Base-by-base conservation (phyloP, 495 filamentous ascomycete genomes). In the Trichoderma gamsii region DNA sequence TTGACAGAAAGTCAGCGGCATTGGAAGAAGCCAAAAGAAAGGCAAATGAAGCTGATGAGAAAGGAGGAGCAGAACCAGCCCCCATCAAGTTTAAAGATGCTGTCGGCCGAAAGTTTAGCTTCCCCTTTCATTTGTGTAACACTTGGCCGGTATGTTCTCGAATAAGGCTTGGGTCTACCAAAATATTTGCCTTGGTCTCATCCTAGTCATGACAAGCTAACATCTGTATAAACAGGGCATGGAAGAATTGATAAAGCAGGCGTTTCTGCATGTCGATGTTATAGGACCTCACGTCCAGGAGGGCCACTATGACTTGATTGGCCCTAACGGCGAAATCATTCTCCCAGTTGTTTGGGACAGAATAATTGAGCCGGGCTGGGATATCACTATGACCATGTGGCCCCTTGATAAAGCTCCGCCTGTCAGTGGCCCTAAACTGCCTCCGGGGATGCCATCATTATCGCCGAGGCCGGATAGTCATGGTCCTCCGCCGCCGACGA, bases 351-450 rank as follows among this genome's bases (percentile, higher is more conserved):
- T 95, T 9, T 96, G 92, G 92, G 92, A 95, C 68, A 91, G 86
- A 66, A 87, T 92, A 63, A 79, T 96, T 59, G 86, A 95, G 77
- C 92, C 92, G 7, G 92, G 93, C 75, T 96, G 91, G 92, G 82
- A 85, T 49, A 89, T 97, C 72, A 93, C 88, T 3, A 97, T 97
- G 94, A 91, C 96, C 71, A 95, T 97, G 92, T 97, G 93, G 93
- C 93, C 94, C 6, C 90, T 97, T 82, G 81, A 83, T 29, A 78
- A 78, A 70, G 29, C 29, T 1, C 29, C 29, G 29, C 29, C 29
- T 29, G 29, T 29, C 29, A 4, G 29, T 29, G 29, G 29, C 4
- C 29, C 29, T 4, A 29, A 29, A 29, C 29, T 29, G 29, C 29
- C 29, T 69, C 66, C 44, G 70, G 67, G 27, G 72, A 66, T 25